Evolutionary conservation across 257 asterid genomes (phyloP), one percentile per base, ranked within the genome.

Genomic region (Penstemon davidsonii): DNA sequence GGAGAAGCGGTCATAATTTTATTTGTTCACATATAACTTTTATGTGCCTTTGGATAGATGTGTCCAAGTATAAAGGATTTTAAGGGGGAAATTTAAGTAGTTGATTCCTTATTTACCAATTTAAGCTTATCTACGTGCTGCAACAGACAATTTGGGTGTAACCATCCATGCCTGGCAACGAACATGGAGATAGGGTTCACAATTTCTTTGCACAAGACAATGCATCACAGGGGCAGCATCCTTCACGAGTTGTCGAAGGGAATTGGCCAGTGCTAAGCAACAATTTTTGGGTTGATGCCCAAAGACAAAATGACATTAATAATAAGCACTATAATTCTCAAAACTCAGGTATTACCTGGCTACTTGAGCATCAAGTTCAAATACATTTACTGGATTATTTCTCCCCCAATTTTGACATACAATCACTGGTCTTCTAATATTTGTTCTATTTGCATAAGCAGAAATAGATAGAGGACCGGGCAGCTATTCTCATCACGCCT

Each of bases 121-220:
- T 5, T 55, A 13, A 52, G 36, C 36, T 19, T 5, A 7, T 53
- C 62, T 15, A 15, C 18, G 18, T 15, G 18, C 15, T 73, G 42
- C 15, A 36, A 15, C 18, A 63, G 38, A 53, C 59, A 60, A 76
- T 71, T 65, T 78, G 75, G 72, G 65, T 54, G 63, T 56, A 75
- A 75, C 78, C 85, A 89, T 86, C 97, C 79, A 92, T 92, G 98
- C 93, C 97, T 87, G 96, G 96, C 67, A 87, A 89, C 84, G 96
- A 84, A 82, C 80, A 66, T 69, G 92, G 87, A 69, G 96, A 89
- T 65, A 82, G 96, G 90, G 88, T 92, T 75, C 96, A 87, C 87
- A 92, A 92, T 83, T 89, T 92, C 64, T 92, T 89, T 74, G 87
- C 91, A 0, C 97, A 83, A 82, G 96, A 89, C 65, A 83, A 81